phyloP scores from a whole-genome alignment of 805 yeast species.

The Metschnikowia bowlesiae region DNA sequence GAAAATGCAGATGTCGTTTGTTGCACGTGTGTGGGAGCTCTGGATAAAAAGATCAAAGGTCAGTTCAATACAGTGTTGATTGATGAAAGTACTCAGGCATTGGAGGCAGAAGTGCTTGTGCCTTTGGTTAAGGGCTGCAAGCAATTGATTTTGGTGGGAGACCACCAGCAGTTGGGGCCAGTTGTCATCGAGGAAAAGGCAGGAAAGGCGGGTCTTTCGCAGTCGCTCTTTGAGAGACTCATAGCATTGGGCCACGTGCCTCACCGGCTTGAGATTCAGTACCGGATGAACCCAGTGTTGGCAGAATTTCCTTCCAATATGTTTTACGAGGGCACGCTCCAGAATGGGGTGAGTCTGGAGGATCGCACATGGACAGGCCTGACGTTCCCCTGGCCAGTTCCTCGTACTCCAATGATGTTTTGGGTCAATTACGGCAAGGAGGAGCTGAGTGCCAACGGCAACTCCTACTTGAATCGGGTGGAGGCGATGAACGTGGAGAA shows the following conservation, averaged over 20 bases:
- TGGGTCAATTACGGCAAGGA: constrained; percentile 90
- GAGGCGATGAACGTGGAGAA: constrained; percentile 89
- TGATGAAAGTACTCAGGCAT: constrained; percentile 92
- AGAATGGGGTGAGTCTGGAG: constrained; percentile 82
- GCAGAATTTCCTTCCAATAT: constrained; percentile 85
- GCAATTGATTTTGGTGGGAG: constrained; percentile 89
- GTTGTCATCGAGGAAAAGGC: constrained; percentile 78
- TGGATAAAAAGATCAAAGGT: constrained; percentile 58
- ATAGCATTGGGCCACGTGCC: constrained; percentile 81
- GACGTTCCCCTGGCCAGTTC: constrained; percentile 89
- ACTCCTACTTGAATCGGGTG: constrained; percentile 75
- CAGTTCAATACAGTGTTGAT: constrained; percentile 75
- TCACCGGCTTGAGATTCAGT: constrained; percentile 82
- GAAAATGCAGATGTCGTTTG: constrained; percentile 72
- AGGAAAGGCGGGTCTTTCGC: constrained; percentile 80
- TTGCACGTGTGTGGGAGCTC: constrained; percentile 91
- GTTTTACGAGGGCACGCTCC: constrained; percentile 89
- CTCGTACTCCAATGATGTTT: constrained; percentile 87
- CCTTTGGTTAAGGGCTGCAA: constrained; percentile 88
- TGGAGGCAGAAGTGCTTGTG: constrained; percentile 87
- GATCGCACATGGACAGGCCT: constrained; percentile 54
- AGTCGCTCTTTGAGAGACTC: constrained; percentile 83
- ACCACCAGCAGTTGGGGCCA: constrained; percentile 94
- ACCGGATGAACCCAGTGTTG: constrained; percentile 88
- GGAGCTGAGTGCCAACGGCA: constrained; percentile 78